Evolutionary conservation across 2,329 filamentous ascomycete genomes (phyloP).

Genomic region (Madurella fahalii): DNA sequence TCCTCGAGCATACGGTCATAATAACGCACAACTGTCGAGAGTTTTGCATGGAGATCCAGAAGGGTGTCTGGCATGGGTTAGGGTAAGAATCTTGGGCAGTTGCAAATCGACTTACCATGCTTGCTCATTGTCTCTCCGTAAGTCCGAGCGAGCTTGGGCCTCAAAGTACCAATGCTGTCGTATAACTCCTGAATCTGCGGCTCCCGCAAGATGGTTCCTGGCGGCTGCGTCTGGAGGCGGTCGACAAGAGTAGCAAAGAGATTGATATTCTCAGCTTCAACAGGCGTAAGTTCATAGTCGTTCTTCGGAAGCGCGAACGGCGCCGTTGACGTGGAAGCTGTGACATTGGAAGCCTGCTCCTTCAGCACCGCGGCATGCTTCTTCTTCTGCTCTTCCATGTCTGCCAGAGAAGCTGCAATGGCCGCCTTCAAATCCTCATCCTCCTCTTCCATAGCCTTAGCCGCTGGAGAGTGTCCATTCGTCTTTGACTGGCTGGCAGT

Average conservation of each 20-base stretch:
- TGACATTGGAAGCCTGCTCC: conserved; percentile 61
- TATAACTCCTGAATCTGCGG: conserved; percentile 98
- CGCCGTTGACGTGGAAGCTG: conserved; percentile 45
- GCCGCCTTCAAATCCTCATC: conserved; percentile 91
- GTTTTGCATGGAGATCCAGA: conserved; percentile 87
- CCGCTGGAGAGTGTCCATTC: conserved; percentile 34
- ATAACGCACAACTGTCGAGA: conserved; percentile 93
- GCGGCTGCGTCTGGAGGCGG: conserved; percentile 88
- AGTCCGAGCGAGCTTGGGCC: conserved; percentile 89
- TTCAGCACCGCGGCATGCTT: conserved; percentile 80
- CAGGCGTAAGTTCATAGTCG: conserved; percentile 87
- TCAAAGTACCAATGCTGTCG: conserved; percentile 88
- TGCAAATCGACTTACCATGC: conserved; percentile 62
- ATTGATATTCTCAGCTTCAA: conserved; percentile 97
- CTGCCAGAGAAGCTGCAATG: conserved; percentile 87
- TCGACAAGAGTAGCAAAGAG: conserved; percentile 92
- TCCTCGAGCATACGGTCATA: conserved; percentile 99
- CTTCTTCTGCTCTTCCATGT: conserved; percentile 98
- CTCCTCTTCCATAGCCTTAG: conserved; percentile 68
- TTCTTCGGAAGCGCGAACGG: conserved; percentile 69
- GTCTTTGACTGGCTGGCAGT: conserved; percentile 29
- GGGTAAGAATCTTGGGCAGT: conserved; percentile 14
- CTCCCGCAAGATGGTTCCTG: conserved; percentile 91
- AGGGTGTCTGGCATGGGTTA: conserved; percentile 67
- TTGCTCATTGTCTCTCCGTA: conserved; percentile 99